phyloP scores from a whole-genome alignment of 805 yeast species.

The Metschnikowia aberdeeniae region DNA sequence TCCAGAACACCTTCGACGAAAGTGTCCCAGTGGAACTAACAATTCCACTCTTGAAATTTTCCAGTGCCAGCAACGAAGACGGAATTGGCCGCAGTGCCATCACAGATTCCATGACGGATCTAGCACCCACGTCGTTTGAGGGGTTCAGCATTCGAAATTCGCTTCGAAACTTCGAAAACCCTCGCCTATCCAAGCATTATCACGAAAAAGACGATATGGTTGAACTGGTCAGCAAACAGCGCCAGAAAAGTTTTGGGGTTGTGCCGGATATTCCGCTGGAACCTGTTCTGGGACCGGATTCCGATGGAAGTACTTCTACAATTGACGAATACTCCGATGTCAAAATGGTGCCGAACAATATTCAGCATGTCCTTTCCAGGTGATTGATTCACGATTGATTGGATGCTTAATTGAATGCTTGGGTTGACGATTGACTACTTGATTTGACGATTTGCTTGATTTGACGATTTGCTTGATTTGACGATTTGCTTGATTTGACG shows the following conservation, averaged over 20 bases:
- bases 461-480: no score
- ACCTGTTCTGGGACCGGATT: conserved; percentile 10
- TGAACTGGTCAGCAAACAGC: background rate
- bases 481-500: no score
- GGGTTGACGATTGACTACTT: no score
- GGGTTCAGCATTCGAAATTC: conserved; percentile 7
- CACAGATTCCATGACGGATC: conserved; percentile 14
- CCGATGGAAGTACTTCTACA: conserved; percentile 9
- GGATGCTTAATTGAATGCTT: no score
- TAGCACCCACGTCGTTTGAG: conserved; percentile 14
- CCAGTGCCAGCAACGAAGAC: conserved; percentile 9
- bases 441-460: no score
- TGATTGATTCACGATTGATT: no score
- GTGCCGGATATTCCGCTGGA: conserved; percentile 4
- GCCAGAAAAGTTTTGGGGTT: conserved; percentile 18
- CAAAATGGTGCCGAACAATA: background rate
- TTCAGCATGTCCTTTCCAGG: conserved; percentile 1
- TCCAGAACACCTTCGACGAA: conserved; percentile 5
- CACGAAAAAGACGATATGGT: conserved; percentile 5
- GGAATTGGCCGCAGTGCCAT: conserved; percentile 5
- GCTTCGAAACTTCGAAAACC: conserved; percentile 13
- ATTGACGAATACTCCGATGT: conserved; percentile 6
- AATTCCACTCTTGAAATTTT: conserved; percentile 13
- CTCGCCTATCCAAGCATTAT: conserved; percentile 17
- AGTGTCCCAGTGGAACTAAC: conserved; percentile 13